Conservation (phyloP, 768 basidiomycete genomes). For the Amanita phalloides region DNA sequence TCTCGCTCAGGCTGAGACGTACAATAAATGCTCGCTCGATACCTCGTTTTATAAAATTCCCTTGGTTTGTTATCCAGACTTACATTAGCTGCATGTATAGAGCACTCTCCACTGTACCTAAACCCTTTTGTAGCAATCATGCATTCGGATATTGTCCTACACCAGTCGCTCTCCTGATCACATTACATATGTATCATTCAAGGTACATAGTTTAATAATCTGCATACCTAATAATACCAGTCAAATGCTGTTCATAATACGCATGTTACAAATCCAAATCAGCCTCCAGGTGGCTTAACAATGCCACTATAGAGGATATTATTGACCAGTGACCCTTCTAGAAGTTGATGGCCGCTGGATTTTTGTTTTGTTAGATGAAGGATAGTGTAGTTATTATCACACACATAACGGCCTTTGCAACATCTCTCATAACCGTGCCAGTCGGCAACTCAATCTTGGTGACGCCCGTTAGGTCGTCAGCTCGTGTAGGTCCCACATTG, state of each 20-base stretch:
- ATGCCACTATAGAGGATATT: slow-evolving; percentile 51
- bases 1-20: slow-evolving; percentile 3
- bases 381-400: slow-evolving; percentile 3
- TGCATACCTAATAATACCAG: slow-evolving; percentile 1
- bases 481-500: slow-evolving; percentile 84
- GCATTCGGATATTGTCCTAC: background rate
- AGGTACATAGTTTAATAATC: background rate
- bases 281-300: slow-evolving; percentile 33
- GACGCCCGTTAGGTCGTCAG: slow-evolving; percentile 56
- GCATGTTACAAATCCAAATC: slow-evolving; percentile 16
- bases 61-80: background rate
- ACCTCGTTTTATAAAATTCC: background rate
- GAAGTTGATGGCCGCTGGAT: slow-evolving; percentile 34
- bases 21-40: background rate
- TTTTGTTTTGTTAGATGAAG: background rate
- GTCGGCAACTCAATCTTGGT: slow-evolving; percentile 74
- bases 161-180: background rate
- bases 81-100: background rate
- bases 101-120: background rate
- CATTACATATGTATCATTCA: background rate
- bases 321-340: slow-evolving; percentile 32
- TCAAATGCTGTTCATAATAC: background rate
- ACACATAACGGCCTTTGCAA: slow-evolving; percentile 49
- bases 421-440: slow-evolving; percentile 62
- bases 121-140: slow-evolving; percentile 1